A percentile compares a stretch with the other conserved stretches of the same genome.
These are phyloP conservation scores for Bertia moriformis DNA, from an alignment of 2,329 filamentous ascomycete genomes.

Conservation along the genomic window DNA sequence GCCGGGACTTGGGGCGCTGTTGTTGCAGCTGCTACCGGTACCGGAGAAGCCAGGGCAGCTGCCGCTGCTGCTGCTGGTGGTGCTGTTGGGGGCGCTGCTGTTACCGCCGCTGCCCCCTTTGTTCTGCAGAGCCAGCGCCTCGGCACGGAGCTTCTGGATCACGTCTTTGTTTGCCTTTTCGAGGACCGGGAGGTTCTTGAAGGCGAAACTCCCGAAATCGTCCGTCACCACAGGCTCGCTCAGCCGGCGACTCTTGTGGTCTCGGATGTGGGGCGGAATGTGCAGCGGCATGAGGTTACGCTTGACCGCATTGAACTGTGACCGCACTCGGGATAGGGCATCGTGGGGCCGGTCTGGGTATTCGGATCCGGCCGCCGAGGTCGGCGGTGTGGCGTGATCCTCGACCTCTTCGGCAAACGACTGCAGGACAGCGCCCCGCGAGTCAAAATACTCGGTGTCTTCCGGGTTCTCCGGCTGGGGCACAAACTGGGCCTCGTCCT, in stretches of 20 bases:
- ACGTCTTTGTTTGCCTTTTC: conserved; percentile 99
- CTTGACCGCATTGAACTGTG: conserved; percentile 76
- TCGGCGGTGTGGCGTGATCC: conserved; percentile 67
- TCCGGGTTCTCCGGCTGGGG: conserved; percentile 86
- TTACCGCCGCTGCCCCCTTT: conserved; percentile 12
- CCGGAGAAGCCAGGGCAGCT: conserved; percentile 51
- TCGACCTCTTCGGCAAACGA: conserved; percentile 90
- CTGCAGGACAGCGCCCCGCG: conserved; percentile 78
- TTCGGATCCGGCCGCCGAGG: conserved; percentile 44
- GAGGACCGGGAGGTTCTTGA: conserved; percentile 90
- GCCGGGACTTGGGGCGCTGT: too few species aligned
- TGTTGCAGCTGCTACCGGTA: too few species aligned
- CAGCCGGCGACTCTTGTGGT: conserved; percentile 71
- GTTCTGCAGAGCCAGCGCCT: conserved; percentile 60
- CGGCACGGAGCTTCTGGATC: conserved; percentile 85
- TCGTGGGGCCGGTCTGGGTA: conserved; percentile 74
- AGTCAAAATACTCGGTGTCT: conserved; percentile 95
- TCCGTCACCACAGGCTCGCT: conserved; percentile 81
- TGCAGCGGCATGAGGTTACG: conserved; percentile 87
- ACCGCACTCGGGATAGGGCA: conserved; percentile 75
- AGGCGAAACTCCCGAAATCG: conserved; percentile 91
- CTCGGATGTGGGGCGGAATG: conserved; percentile 89
- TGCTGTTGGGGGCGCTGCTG: conserved; percentile 6
- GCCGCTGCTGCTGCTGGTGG: too few species aligned
- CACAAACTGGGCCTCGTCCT: conserved; percentile 91